Evolutionary conservation across 345 rosid species (phyloP), one percentile per base, ranked within the genome.

Genomic region (Hibiscus syriacus): DNA sequence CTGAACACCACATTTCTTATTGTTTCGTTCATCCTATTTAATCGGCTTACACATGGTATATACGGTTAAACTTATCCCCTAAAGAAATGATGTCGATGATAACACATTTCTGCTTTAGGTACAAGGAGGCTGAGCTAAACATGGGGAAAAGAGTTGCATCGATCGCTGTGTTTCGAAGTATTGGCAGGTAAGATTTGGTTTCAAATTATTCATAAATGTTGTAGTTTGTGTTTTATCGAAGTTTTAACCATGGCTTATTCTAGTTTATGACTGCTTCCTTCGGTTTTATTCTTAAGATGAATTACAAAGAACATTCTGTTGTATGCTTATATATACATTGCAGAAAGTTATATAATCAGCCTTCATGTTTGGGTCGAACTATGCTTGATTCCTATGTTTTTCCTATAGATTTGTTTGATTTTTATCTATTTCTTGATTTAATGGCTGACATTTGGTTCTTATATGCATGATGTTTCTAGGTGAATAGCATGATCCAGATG

Each of bases 131-230:
- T 22, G 99, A 95, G 85, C 81, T 95, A 59, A 95, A 92, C 80
- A 92, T 90, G 98, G 99, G 62, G 99, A 95, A 78, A 95, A 90
- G 67, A 95, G 91, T 67, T 95, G 99, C 92, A 92, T 95, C 43
- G 98, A 95, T 74, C 96, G 99, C 60, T 95, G 98, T 73, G 98
- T 88, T 74, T 83, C 97, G 46, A 92, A 92, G 67, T 95, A 95
- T 77, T 88, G 92, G 96, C 92, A 85, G 93, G 97, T 94, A 50
- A 3, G 41, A 45, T 34, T 60, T 5, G 46, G 30, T 36, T 20
- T 60, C 41, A 57, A 55, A 30, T 5, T 17, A 57, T n/a, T 32
- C 49, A 2, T 60, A 12, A n/a, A 25, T 26, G 0, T 16, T 3
- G 23, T 45, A 13, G 25, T 25, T 16, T 43, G 5, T 63, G 53